Base-by-base conservation (phyloP, 2,329 filamentous ascomycete species). In the Colletotrichum chlorophyti region DNA sequence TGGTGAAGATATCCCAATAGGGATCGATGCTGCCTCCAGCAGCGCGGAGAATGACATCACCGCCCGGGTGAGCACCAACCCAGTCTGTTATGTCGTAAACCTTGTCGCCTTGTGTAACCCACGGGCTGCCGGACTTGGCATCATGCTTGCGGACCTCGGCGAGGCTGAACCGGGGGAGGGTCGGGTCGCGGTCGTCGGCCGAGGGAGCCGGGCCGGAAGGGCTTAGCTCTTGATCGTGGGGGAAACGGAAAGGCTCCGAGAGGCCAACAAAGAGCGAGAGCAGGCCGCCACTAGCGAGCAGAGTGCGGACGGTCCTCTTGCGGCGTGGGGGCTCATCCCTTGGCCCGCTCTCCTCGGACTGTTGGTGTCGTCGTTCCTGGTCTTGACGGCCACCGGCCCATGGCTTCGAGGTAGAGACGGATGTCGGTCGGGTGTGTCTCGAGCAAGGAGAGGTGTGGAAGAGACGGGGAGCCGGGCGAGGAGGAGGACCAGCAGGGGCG, bases 21-120 rank as follows among this genome's bases (percentile, higher is more conserved):
- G 83, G 81, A 48, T 90, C 87, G 46, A 90, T 82, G 52, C 81
- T 83, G 32, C 83, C 82, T 4, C 87, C 87, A 1, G 85, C 86
- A 1, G 87, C 87, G 26, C 83, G 80, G 8, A 90, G 75, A 58
- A 90, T 90, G 12, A 90, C 85, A 49, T 88, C 83, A 37, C 87
- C 87, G 4, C 87, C 87, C 0, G 87, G 87, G 66, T 90, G 87
- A 1, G 80, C 84, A 1, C 78, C 74, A 19, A 90, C 74, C 85
- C 87, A 90, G 47, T 89, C 84, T 1, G 87, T 90, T 49, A 90
- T 90, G 65, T 90, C 83, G 76, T 90, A 90, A 17, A 90, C 86
- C 54, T 84, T 83, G 67, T 84, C 83, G 21, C 79, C 83, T 50
- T 80, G 79, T n/a, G 83, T 84, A 4, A 90, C 82, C 87, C 87